Conservation (phyloP, 225 moss, liverwort and hornwort genomes). For the Straminergon stramineum region DNA sequence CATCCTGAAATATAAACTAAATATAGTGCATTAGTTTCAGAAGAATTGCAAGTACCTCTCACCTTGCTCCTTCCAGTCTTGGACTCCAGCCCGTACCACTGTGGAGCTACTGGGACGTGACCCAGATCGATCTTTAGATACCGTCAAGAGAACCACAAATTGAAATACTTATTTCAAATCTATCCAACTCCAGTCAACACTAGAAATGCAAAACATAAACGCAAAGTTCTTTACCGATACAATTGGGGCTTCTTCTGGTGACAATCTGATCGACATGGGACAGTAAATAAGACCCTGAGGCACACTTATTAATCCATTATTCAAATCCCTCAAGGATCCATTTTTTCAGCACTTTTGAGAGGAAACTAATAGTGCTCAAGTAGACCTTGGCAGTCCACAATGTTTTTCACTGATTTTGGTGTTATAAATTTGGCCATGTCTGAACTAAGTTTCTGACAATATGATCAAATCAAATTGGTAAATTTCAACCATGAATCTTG, state of each 20-base stretch:
- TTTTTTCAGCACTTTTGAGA: background rate
- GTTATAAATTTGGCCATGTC: background rate
- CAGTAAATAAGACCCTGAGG: background rate
- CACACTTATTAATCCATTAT: too few relatives aligned
- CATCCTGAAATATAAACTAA: background rate
- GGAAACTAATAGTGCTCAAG: background rate
- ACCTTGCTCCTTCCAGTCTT: slow-evolving; percentile 60
- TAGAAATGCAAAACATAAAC: background rate
- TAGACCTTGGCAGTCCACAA: background rate
- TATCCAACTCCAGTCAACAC: background rate
- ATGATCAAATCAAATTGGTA: background rate
- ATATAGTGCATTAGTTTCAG: background rate
- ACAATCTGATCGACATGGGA: background rate
- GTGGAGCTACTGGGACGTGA: slow-evolving; percentile 47
- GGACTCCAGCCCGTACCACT: slow-evolving; percentile 72
- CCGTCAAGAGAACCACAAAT: background rate
- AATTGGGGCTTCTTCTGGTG: too few relatives aligned
- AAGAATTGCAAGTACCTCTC: slow-evolving; percentile 35
- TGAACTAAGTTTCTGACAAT: background rate
- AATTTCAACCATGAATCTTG: background rate
- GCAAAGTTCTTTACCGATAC: background rate
- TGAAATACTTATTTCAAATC: background rate
- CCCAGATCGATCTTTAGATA: slow-evolving; percentile 49
- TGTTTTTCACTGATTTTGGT: background rate
- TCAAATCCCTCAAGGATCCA: background rate